Conservation (phyloP, 1,284 basidiomycete genomes). For the Fistulina hepatica region DNA sequence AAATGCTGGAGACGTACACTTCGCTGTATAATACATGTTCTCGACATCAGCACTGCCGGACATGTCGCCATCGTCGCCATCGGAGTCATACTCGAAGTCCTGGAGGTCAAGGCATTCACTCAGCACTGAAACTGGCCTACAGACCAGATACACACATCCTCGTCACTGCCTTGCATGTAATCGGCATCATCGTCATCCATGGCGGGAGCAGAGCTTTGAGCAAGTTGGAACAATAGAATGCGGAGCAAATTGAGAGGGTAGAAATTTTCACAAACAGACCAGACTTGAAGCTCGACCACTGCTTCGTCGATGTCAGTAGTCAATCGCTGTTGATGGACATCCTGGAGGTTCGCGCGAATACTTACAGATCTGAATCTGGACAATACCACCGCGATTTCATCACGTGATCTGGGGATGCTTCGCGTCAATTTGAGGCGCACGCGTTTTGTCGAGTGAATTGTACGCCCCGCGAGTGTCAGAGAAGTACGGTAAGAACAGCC, state of each 20-base stretch:
- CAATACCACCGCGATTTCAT: too few relatives aligned
- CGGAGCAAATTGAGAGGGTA: background rate
- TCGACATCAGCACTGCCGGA: conserved; percentile 87
- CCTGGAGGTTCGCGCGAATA: background rate
- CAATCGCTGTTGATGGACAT: background rate
- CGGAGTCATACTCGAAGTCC: conserved; percentile 98
- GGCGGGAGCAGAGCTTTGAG: conserved; percentile 7
- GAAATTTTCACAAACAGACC: background rate
- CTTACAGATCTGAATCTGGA: too few relatives aligned
- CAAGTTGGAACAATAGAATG: background rate
- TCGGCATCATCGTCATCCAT: conserved; percentile 88
- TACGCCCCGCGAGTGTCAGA: too few relatives aligned
- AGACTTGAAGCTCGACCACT: background rate
- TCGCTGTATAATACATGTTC: conserved; percentile 98
- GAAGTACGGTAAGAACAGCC: too few relatives aligned
- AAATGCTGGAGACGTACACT: conserved; percentile 46
- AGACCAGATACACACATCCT: conserved; percentile 42
- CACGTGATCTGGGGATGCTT: too few relatives aligned
- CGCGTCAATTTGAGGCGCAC: too few relatives aligned
- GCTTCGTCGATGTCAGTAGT: too few relatives aligned
- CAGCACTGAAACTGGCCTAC: conserved; percentile 2
- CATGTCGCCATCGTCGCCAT: conserved; percentile 74
- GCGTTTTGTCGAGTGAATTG: too few relatives aligned
- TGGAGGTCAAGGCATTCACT: conserved; percentile 23
- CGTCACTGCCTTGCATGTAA: conserved; percentile 79